Evolutionary conservation across 2,329 filamentous ascomycete genomes (phyloP).

Genomic region (Microdochium trichocladiopsis): DNA sequence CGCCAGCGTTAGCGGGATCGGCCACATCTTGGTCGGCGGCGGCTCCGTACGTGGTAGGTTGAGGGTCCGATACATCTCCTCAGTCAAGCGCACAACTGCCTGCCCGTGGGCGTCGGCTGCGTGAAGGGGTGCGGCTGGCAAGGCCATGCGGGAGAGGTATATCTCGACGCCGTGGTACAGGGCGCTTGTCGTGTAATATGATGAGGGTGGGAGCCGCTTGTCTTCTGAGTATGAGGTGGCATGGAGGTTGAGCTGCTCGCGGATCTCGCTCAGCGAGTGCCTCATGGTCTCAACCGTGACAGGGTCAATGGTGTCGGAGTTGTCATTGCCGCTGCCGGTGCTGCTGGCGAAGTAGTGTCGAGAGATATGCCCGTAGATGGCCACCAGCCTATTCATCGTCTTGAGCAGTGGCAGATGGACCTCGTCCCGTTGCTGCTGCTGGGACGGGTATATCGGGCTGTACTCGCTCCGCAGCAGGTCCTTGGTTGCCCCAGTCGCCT

Average conservation of each 20-base stretch:
- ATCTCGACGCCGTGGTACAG: conserved; percentile 1
- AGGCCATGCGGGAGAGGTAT: background rate
- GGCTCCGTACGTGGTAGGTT: background rate
- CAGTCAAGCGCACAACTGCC: background rate
- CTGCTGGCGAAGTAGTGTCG: background rate
- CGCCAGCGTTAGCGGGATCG: background rate
- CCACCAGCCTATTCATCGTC: background rate
- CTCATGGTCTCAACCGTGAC: too few relatives aligned
- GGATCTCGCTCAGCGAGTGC: too few relatives aligned
- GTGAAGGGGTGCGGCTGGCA: background rate
- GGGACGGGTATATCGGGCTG: background rate
- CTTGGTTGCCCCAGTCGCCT: background rate
- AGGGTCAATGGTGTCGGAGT: too few relatives aligned
- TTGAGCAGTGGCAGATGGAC: conserved; percentile 1
- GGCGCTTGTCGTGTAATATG: background rate
- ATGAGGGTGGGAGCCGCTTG: background rate
- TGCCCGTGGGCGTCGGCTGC: background rate
- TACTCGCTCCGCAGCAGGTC: conserved; percentile 1
- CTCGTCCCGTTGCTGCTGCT: background rate
- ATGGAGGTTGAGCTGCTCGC: too few relatives aligned
- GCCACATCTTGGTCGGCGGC: conserved; percentile 2
- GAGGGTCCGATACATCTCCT: background rate
- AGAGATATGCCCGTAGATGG: background rate
- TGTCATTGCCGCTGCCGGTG: background rate
- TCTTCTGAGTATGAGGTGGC: background rate